A percentile compares a stretch with the other conserved stretches of the same genome.
phyloP scores from a whole-genome alignment of 352 stramenopile species.

The Phytopythium cucurbitacearum region DNA sequence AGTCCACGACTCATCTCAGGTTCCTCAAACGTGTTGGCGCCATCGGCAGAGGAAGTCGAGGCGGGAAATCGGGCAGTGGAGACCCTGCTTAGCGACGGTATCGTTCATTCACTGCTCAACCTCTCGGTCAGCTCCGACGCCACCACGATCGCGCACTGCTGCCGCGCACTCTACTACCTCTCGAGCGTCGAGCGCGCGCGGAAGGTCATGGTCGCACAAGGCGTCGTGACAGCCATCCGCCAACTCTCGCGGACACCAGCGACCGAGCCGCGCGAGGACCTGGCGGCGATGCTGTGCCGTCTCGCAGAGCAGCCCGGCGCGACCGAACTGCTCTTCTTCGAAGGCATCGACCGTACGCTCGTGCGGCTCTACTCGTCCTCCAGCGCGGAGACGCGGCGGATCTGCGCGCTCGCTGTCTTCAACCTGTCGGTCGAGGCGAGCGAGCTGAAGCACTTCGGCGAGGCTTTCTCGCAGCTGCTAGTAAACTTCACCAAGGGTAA shows the following conservation, averaged over 20 bases:
- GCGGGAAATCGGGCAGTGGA: conserved; percentile 15
- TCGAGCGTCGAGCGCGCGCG: conserved; percentile 31
- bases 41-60: too few relatives aligned
- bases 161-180: conserved; percentile 65
- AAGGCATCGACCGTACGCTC: conserved; percentile 65
- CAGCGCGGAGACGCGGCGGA: conserved; percentile 60
- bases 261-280: conserved; percentile 36
- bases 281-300: conserved; percentile 61
- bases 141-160: conserved; percentile 56
- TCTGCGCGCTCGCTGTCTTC: conserved; percentile 61
- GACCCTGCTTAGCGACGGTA: conserved; percentile 54
- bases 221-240: conserved; percentile 44
- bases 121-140: conserved; percentile 40
- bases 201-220: conserved; percentile 50
- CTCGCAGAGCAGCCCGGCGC: conserved; percentile 56
- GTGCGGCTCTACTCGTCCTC: conserved; percentile 35
- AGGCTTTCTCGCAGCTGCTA: conserved; percentile 55
- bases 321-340: conserved; percentile 56
- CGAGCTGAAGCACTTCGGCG: conserved; percentile 62
- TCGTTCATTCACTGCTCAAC: conserved; percentile 55
- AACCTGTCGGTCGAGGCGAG: conserved; percentile 58
- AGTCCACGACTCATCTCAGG: neutral
- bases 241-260: conserved; percentile 31
- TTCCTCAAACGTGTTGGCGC: too few relatives aligned
- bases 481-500: conserved; percentile 14